Evolutionary conservation across 495 filamentous ascomycete species (phyloP).

Genomic region (Talaromyces liani): DNA sequence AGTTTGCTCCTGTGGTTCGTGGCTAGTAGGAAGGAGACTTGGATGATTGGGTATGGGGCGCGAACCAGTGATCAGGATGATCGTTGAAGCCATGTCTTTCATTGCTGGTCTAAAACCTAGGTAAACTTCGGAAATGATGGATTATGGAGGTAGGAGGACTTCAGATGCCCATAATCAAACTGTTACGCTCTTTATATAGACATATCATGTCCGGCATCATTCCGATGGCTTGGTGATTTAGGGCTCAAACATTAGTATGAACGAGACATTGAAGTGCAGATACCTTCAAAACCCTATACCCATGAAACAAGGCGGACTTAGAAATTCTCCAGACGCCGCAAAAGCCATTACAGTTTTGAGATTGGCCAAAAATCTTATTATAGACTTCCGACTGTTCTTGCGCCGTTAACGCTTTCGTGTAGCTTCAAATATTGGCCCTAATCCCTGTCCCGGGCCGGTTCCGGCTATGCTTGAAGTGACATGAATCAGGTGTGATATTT

Average conservation of each 20-base stretch:
- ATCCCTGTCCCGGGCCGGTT: not conserved
- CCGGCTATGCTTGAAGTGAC: not conserved
- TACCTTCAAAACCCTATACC: not conserved
- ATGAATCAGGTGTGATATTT: not conserved
- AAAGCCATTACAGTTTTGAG: not conserved
- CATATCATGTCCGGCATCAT: not conserved
- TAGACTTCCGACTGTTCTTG: not conserved
- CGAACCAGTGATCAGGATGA: conserved; percentile 15
- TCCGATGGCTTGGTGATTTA: not conserved
- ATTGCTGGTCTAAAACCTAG: too few species aligned
- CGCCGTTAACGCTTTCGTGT: not conserved
- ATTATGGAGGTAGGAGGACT: not conserved
- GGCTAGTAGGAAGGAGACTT: too few species aligned
- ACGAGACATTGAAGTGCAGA: not conserved
- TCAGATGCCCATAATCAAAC: not conserved
- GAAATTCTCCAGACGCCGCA: not conserved
- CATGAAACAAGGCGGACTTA: not conserved
- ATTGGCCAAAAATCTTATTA: not conserved
- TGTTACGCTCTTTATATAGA: not conserved
- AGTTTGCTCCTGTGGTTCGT: conserved; percentile 10
- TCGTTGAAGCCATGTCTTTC: conserved; percentile 11
- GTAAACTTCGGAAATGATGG: too few species aligned
- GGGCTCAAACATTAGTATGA: too few species aligned
- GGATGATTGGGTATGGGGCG: not conserved
- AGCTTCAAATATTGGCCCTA: not conserved